A percentile compares a stretch with the other conserved stretches of the same genome.
These are phyloP conservation scores for Cladophialophora bantiana DNA, from an alignment of 2,329 filamentous ascomycete genomes.

Conservation along the genomic window DNA sequence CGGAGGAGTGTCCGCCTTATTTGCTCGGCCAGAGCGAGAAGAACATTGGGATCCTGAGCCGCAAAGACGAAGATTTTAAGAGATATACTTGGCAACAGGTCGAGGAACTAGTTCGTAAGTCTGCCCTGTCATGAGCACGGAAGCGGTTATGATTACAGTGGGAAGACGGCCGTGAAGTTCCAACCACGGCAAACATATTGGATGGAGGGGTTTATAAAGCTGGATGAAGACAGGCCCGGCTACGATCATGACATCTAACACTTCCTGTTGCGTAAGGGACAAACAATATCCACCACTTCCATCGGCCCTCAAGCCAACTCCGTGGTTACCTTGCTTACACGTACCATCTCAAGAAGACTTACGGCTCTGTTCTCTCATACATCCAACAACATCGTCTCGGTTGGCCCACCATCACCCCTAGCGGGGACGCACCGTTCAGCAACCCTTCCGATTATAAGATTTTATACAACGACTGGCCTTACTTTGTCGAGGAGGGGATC, in stretches of 20 bases:
- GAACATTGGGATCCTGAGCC: conserved; percentile 73
- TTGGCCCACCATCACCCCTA: conserved; percentile 64
- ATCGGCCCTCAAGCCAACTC: conserved; percentile 77
- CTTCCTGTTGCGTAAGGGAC: conserved; percentile 48
- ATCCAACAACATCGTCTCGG: conserved; percentile 72
- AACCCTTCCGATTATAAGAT: conserved; percentile 65
- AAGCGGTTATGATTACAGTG: background rate
- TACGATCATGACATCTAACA: background rate
- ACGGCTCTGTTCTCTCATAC: conserved; percentile 81
- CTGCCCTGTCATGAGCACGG: background rate
- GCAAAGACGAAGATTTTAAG: conserved; percentile 70
- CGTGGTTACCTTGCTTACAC: conserved; percentile 78
- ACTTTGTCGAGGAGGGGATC: conserved; percentile 78
- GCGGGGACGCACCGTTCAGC: conserved; percentile 51
- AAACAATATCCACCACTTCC: conserved; percentile 78
- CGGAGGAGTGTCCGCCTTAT: conserved; percentile 73
- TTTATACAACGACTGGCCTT: conserved; percentile 92
- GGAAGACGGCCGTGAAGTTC: background rate
- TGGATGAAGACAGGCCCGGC: background rate
- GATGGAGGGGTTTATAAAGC: background rate
- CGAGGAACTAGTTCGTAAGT: conserved; percentile 62
- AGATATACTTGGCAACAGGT: conserved; percentile 74
- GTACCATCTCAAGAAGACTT: conserved; percentile 66
- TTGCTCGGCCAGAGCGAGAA: conserved; percentile 70
- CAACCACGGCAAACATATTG: background rate